Evolutionary conservation across 306 rosid species (phyloP).

Genomic region (Carpinus fangiana): DNA sequence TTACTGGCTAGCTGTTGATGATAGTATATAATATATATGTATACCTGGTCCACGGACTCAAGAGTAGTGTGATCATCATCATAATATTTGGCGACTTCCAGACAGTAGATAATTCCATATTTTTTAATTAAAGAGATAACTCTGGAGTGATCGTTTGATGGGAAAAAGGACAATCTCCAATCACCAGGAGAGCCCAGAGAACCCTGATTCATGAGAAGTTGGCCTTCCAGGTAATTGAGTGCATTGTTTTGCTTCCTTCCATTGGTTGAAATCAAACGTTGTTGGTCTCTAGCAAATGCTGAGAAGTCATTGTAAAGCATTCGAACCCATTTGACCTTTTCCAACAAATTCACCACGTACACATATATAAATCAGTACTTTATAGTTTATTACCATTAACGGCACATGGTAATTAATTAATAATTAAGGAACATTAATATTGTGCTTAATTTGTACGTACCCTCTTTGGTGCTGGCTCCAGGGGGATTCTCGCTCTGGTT

Average conservation of each 20-base stretch:
- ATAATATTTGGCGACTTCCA: conserved; percentile 72
- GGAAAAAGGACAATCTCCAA: conserved; percentile 95
- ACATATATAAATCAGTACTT: too few relatives aligned
- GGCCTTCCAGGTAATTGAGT: conserved; percentile 74
- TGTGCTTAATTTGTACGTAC: conserved; percentile 28
- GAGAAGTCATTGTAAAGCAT: conserved; percentile 66
- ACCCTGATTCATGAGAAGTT: conserved; percentile 68
- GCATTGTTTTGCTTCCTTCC: conserved; percentile 48
- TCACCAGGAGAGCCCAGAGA: conserved; percentile 43
- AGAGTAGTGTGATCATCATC: conserved; percentile 37
- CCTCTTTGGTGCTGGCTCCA: conserved; percentile 67
- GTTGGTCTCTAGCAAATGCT: conserved; percentile 40
- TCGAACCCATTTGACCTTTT: conserved; percentile 74
- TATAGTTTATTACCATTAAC: too few relatives aligned
- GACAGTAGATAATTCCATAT: conserved; percentile 60
- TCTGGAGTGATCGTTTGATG: conserved; percentile 56
- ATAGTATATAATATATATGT: too few relatives aligned
- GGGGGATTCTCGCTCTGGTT: conserved; percentile 72
- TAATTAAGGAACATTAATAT: too few relatives aligned
- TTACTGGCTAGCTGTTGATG: too few relatives aligned
- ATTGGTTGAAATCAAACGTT: conserved; percentile 32
- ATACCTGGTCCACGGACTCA: conserved; percentile 50
- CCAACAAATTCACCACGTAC: neutral
- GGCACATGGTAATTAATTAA: too few relatives aligned
- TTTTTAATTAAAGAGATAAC: conserved; percentile 52